These are phyloP conservation scores for Picea engelmannii DNA, from an alignment of 83 land plant species.

Conservation along the genomic window DNA sequence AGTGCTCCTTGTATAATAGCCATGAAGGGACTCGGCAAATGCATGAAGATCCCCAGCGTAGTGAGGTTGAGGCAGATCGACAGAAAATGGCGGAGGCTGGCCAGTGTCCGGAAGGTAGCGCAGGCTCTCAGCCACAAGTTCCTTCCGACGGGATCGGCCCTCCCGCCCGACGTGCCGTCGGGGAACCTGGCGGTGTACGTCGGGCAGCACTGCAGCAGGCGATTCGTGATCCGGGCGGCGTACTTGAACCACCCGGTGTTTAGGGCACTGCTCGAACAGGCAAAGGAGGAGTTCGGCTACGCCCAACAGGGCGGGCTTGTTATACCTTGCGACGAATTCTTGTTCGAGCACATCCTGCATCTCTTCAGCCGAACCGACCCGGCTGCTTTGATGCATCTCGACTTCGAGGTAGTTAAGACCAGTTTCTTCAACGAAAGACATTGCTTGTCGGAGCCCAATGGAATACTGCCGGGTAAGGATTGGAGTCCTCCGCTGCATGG, in stretches of 20 bases:
- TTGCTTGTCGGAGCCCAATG: neutral
- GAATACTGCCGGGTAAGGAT: slow-evolving; percentile 19
- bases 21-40: too few species aligned
- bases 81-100: too few species aligned
- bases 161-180: too few species aligned
- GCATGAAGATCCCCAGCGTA: too few species aligned
- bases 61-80: too few species aligned
- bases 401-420: slow-evolving; percentile 27
- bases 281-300: slow-evolving; percentile 32
- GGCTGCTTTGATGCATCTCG: slow-evolving; percentile 17
- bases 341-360: slow-evolving; percentile 41
- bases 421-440: slow-evolving; percentile 15
- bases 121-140: too few species aligned
- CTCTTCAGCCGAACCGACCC: slow-evolving; percentile 31
- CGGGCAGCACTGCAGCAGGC: slow-evolving; percentile 21
- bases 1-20: too few species aligned
- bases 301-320: slow-evolving; percentile 32
- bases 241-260: slow-evolving; percentile 58
- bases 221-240: slow-evolving; percentile 44
- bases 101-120: too few species aligned
- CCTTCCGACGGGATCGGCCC: too few species aligned
- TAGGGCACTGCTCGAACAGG: slow-evolving; percentile 30
- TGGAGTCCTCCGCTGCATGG: slow-evolving; percentile 39
- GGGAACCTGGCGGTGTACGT: slow-evolving; percentile 59
- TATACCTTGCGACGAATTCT: slow-evolving; percentile 56